Conservation (phyloP, 441 rosid genomes). For the Aquilaria agallochum region DNA sequence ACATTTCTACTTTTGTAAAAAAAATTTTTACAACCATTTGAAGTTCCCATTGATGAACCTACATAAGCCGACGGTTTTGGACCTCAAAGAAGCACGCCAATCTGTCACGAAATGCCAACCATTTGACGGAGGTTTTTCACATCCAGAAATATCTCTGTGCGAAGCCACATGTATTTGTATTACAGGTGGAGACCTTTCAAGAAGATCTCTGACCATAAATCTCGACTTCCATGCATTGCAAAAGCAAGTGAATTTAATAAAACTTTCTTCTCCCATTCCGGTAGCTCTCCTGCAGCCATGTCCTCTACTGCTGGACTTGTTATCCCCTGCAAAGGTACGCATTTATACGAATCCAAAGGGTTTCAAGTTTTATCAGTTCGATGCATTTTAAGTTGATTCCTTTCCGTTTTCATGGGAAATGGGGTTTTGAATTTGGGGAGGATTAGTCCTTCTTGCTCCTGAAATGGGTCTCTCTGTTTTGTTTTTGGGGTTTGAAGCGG, state of each 20-base stretch:
- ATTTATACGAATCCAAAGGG: too few relatives aligned
- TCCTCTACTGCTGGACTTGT: conserved; percentile 18
- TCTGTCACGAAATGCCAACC: too few relatives aligned
- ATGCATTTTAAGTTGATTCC: not conserved
- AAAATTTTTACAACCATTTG: too few relatives aligned
- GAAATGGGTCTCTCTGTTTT: not conserved
- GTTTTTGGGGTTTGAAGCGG: conserved; percentile 16
- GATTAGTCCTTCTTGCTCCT: not conserved
- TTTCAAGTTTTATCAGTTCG: not conserved
- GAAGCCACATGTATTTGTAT: not conserved
- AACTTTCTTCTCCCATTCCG: not conserved
- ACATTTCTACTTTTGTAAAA: too few relatives aligned
- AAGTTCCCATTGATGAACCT: too few relatives aligned
- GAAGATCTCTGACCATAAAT: not conserved
- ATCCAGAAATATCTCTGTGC: not conserved
- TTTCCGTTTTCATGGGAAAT: not conserved
- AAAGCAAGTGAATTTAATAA: not conserved
- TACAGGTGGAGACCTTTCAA: conserved; percentile 1
- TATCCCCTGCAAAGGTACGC: conserved; percentile 17
- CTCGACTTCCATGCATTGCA: not conserved
- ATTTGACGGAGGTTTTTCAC: not conserved
- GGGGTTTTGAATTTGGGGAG: not conserved
- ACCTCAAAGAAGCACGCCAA: too few relatives aligned
- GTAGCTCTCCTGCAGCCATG: conserved; percentile 2
- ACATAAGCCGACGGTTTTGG: too few relatives aligned